Evolutionary conservation across 305 asterid species (phyloP), one percentile per base, ranked within the genome.

Genomic region (Salvia sclarea): DNA sequence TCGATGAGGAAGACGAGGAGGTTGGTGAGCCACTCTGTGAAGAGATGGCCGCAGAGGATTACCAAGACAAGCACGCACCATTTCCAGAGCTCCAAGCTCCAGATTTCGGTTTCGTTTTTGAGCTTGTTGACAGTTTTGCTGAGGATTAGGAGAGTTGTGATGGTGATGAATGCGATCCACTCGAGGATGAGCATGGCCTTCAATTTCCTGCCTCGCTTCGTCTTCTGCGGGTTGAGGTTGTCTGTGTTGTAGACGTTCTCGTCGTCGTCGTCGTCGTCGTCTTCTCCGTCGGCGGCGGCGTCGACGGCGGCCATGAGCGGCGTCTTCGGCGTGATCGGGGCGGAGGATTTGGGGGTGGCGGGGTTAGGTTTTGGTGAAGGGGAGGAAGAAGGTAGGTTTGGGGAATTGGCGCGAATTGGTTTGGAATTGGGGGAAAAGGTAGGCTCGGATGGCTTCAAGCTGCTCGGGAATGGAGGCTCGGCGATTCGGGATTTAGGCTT

Each of bases 11-110:
- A 83, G 48, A 83, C 89, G 0, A 87, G 69, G 28, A 41, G 6
- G 61, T 77, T 80, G 3, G 69, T 81, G 8, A 86, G 61, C 95
- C 96, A 87, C 25, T 70, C 88, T 2, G 96, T 83, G 16, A 87
- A 82, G 28, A 89, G 20, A 53, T 85, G 90, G 57, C 95, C 96
- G 47, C 96, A 89, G 28, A 85, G 78, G 40, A 89, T 81, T 0
- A 85, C 96, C 61, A 86, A 62, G 10, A 68, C 84, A 3, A 87
- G 37, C 16, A 87, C 95, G 63, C 83, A 76, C 90, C 89, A 82
- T 77, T 79, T 89, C 96, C 96, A 89, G 8, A 85, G 21, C 11
- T 73, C 72, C 70, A 87, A 58, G 10, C 85, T 71, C 92, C 90
- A 85, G 17, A 81, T 62, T 0, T 12, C 4, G 10, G 40, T 40